phyloP scores from a whole-genome alignment of 169 alveolate species.

The Babesia gibsoni region DNA sequence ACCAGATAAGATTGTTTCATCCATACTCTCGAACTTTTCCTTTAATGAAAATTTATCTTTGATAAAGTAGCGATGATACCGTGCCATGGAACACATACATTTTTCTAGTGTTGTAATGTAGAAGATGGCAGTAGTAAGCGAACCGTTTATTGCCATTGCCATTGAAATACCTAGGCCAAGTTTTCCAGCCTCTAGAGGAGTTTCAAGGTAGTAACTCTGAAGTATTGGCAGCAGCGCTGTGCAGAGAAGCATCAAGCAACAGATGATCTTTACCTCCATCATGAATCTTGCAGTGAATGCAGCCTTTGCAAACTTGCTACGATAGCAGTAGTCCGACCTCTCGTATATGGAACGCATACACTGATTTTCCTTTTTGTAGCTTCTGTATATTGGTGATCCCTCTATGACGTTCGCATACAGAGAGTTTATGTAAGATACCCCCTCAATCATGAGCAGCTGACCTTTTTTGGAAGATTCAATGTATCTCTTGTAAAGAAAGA shows the following conservation, averaged over 20 bases:
- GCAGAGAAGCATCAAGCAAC: background rate
- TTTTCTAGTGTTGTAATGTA: background rate
- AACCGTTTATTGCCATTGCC: background rate
- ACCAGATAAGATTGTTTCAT: conserved; percentile 6
- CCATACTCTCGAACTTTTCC: conserved; percentile 33
- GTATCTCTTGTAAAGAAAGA: background rate
- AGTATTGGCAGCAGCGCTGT: background rate
- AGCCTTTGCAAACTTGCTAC: background rate
- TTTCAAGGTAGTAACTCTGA: no score
- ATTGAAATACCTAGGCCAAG: conserved; percentile 5
- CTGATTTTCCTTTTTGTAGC: background rate
- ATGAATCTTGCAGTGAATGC: background rate
- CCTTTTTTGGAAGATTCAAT: background rate
- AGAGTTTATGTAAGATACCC: background rate
- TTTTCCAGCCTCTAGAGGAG: no score
- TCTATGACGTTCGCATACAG: background rate
- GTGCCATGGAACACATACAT: conserved; percentile 8
- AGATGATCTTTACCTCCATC: background rate
- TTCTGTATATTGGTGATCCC: conserved; percentile 9
- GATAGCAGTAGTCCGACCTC: conserved; percentile 1
- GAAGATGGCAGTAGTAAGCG: background rate
- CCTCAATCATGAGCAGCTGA: conserved; percentile 21
- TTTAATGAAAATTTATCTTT: background rate
- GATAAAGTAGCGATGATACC: background rate
- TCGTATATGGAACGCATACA: conserved; percentile 1